Conservation (phyloP, 2,329 filamentous ascomycete species). For the Diaporthe australafricana region DNA sequence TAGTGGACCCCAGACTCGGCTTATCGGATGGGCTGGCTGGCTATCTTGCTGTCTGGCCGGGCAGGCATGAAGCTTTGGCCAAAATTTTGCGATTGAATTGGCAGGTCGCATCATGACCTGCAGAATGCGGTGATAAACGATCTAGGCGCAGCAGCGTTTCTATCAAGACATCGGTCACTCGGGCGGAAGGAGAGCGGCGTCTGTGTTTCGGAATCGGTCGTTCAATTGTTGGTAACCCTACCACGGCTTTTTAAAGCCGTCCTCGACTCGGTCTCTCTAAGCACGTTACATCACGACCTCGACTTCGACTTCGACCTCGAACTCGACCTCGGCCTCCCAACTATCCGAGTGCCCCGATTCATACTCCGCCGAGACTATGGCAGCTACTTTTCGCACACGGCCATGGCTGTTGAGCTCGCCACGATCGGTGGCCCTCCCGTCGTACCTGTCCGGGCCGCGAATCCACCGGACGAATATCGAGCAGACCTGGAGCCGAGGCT, state of each 20-base stretch:
- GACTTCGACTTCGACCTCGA: background rate
- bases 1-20: constrained; percentile 4
- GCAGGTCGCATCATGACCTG: background rate
- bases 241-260: background rate
- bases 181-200: constrained; percentile 22
- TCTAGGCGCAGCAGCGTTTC: background rate
- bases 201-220: background rate
- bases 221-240: background rate
- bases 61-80: constrained; percentile 1
- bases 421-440: background rate
- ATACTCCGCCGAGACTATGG: constrained; percentile 23
- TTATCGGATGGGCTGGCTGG: background rate
- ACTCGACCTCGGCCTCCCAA: too few relatives aligned
- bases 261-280: background rate
- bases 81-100: constrained; percentile 8
- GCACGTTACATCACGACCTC: background rate
- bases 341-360: background rate
- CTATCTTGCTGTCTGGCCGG: background rate
- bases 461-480: constrained; percentile 17
- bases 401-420: constrained; percentile 28
- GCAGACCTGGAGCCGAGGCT: constrained; percentile 23
- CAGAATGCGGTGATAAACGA: constrained; percentile 4
- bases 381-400: constrained; percentile 38
- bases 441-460: constrained; percentile 14
- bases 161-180: background rate